These are phyloP conservation scores for Fistulina hepatica DNA, from an alignment of 1,284 basidiomycete genomes.

Conservation along the genomic window DNA sequence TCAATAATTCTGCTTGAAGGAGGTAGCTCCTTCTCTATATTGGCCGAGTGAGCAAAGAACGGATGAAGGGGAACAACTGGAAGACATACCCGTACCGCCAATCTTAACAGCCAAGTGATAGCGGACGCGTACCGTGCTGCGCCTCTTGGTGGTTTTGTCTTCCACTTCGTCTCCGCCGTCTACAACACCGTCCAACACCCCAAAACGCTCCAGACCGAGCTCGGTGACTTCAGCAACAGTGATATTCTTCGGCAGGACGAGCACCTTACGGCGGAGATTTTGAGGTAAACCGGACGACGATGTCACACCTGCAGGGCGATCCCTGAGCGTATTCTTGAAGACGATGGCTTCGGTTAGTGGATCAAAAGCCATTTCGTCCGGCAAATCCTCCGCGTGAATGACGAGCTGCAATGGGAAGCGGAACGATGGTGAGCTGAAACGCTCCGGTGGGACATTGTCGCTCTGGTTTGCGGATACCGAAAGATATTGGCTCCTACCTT, in stretches of 20 bases:
- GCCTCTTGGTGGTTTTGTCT: conserved; percentile 75
- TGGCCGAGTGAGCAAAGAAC: conserved; percentile 8
- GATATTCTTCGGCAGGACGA: conserved; percentile 85
- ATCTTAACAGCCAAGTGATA: conserved; percentile 61
- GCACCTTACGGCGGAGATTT: conserved; percentile 59
- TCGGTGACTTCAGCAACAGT: conserved; percentile 97
- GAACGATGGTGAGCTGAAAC: conserved; percentile 70
- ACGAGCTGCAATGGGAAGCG: conserved; percentile 81
- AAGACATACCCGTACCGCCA: conserved; percentile 48
- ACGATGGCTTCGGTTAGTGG: conserved; percentile 85
- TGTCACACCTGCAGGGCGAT: conserved; percentile 33
- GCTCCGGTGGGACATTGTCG: conserved; percentile 47
- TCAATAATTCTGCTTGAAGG: conserved; percentile 78
- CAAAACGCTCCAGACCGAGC: conserved; percentile 82
- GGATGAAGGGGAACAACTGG: conserved; percentile 5
- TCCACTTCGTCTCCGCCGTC: conserved; percentile 97
- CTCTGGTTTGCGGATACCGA: conserved; percentile 30
- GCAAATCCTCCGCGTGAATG: conserved; percentile 82
- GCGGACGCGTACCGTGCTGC: conserved; percentile 68
- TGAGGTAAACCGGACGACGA: conserved; percentile 45
- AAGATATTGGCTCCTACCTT: conserved; percentile 28
- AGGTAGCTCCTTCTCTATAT: conserved; percentile 60
- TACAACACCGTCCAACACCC: conserved; percentile 89
- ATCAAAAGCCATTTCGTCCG: conserved; percentile 90
- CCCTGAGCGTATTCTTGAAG: conserved; percentile 58